Evolutionary conservation across 352 stramenopile genomes (phyloP).

Genomic region (Halophytophthora batemanensis): DNA sequence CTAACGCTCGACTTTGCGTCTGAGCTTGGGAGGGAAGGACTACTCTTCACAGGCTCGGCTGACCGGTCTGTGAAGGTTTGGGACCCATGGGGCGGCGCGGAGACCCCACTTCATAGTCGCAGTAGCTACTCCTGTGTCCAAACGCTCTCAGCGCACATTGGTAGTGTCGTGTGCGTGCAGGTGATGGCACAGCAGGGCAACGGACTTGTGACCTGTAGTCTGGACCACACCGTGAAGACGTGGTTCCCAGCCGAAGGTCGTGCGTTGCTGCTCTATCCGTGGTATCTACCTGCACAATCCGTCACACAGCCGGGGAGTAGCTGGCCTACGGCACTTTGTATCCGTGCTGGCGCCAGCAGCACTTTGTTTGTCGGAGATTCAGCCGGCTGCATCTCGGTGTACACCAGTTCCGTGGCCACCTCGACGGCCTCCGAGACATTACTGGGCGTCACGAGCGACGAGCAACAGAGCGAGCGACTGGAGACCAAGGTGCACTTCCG

Average conservation of each 20-base stretch:
- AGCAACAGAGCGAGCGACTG: conserved; percentile 6
- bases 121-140: conserved; percentile 44
- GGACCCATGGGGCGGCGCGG: conserved; percentile 53
- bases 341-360: conserved; percentile 39
- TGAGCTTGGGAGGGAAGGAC: conserved; percentile 37
- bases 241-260: conserved; percentile 60
- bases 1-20: conserved; percentile 44
- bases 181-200: conserved; percentile 43
- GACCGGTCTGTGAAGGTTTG: conserved; percentile 74
- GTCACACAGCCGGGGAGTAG: conserved; percentile 46
- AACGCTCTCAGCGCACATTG: conserved; percentile 53
- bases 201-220: conserved; percentile 63
- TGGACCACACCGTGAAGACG: conserved; percentile 66
- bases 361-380: conserved; percentile 68
- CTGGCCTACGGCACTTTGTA: conserved; percentile 57
- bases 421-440: conserved; percentile 1
- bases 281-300: conserved; percentile 56
- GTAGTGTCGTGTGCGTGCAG: conserved; percentile 49
- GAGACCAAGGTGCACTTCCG: conserved; percentile 41
- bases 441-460: conserved; percentile 13
- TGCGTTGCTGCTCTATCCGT: conserved; percentile 63
- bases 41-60: conserved; percentile 63
- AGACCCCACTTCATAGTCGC: conserved; percentile 34
- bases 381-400: conserved; percentile 56
- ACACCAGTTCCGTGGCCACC: conserved; percentile 16